Evolutionary conservation across 208 protist species (phyloP).

Genomic region (Tritrichomonas musculus): DNA sequence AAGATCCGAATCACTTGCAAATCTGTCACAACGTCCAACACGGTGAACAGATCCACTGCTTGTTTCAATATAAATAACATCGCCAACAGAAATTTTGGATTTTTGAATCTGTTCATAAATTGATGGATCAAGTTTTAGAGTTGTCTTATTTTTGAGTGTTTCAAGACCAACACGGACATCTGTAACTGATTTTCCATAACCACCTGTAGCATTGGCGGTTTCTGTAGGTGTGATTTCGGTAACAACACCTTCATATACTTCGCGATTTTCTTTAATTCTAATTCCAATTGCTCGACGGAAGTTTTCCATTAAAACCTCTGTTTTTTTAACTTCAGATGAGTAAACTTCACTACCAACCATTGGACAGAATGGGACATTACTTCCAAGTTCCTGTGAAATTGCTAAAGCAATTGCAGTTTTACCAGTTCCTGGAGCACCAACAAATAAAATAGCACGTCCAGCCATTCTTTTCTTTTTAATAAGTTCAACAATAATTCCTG

Average conservation of each 20-base stretch:
- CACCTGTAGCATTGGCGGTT: conserved; percentile 69
- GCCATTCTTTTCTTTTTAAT: conserved; percentile 99
- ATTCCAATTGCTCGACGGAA: conserved; percentile 98
- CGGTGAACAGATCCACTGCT: conserved; percentile 79
- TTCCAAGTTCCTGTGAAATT: conserved; percentile 93
- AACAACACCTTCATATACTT: conserved; percentile 82
- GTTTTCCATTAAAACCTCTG: conserved; percentile 99
- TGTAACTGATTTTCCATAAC: conserved; percentile 86
- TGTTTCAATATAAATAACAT: conserved; percentile 99
- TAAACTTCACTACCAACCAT: conserved; percentile 99
- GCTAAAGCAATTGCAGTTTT: conserved; percentile 87
- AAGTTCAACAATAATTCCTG: conserved; percentile 92
- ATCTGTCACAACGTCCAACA: conserved; percentile 63
- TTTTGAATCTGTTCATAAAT: conserved; percentile 98
- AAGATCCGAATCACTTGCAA: conserved; percentile 58
- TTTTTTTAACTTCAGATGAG: conserved; percentile 98
- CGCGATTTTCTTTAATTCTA: conserved; percentile 98
- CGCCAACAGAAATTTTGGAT: conserved; percentile 87
- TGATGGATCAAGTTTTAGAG: conserved; percentile 93
- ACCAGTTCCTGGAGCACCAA: conserved; percentile 87
- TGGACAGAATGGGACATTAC: conserved; percentile 97
- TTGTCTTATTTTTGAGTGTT: conserved; percentile 92
- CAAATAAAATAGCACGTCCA: conserved; percentile 95
- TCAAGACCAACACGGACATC: conserved; percentile 95
- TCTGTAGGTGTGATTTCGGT: conserved; percentile 96